These are phyloP conservation scores for Excoecaria agallocha DNA, from an alignment of 345 rosid species.

Conservation along the genomic window DNA sequence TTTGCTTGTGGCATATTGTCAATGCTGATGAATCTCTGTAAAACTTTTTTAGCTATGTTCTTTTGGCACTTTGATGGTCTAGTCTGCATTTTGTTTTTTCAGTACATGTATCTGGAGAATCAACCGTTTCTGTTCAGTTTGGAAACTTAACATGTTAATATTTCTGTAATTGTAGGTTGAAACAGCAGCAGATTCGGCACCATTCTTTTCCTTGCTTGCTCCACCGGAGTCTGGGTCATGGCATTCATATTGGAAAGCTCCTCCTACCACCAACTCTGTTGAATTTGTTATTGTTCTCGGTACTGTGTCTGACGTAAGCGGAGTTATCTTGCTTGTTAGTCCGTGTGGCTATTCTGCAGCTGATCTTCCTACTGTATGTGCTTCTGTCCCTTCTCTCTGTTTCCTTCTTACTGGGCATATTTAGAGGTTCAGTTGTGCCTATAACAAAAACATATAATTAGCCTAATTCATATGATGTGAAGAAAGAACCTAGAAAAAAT, in stretches of 20 bases:
- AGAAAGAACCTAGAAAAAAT: background rate
- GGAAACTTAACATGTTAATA: background rate
- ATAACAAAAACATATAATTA: background rate
- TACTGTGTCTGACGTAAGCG: constrained; percentile 72
- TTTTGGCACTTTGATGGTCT: background rate
- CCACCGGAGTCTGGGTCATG: constrained; percentile 55
- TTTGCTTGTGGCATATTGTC: background rate
- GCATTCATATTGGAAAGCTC: constrained; percentile 84
- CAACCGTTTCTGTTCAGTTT: background rate
- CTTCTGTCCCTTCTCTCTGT: constrained; percentile 8
- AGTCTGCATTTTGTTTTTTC: background rate
- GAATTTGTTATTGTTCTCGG: constrained; percentile 73
- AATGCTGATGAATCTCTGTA: background rate
- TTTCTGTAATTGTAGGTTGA: constrained; percentile 58
- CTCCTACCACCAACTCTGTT: constrained; percentile 50
- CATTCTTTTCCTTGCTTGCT: constrained; percentile 67
- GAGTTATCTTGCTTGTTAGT: constrained; percentile 78
- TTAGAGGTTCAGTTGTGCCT: constrained; percentile 1
- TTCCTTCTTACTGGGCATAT: constrained; percentile 9
- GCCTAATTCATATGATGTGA: background rate
- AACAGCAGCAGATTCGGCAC: constrained; percentile 82
- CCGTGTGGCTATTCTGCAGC: constrained; percentile 88
- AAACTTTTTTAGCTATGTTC: background rate
- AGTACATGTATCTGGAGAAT: background rate
- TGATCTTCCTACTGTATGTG: constrained; percentile 75